Evolutionary conservation across 2,329 filamentous ascomycete genomes (phyloP), one percentile per base, ranked within the genome.

Genomic region (Aspergillus quadricinctus): DNA sequence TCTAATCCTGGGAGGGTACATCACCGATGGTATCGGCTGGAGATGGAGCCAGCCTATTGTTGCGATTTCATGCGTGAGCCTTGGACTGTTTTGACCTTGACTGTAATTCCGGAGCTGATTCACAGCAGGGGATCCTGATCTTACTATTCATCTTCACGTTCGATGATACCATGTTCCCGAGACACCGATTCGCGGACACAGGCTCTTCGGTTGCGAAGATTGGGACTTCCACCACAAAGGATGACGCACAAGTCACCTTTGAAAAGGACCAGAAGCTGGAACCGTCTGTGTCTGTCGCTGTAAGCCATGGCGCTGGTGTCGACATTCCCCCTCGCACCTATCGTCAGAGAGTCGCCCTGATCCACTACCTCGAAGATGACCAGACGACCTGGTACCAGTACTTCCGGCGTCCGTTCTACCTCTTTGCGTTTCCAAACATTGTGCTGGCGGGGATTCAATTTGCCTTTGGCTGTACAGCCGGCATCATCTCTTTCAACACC

Each of bases 401-500:
- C 57, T 75, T 76, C 59, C 69, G 66, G 4, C 68, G 74, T 4
- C 74, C 73, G 4, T 75, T 76, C 52, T 69, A 70, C 46, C 70
- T 76, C 1, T 75, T 75, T 53, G 65, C 65, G 0, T 75, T 75
- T 43, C 73, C 73, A 3, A 73, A 75, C 28, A 71, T 76, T 10
- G 68, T 76, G 29, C 64, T 76, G 6, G 66, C 71, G 4, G 72
- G 74, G 8, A 67, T 75, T 3, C 75, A 75, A 57, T 76, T 75
- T 49, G 73, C 73, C 0, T 74, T 77, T 49, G 74, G 74, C 10
- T 71, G 72, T 53, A 77, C 74, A 1, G 74, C 72, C 0, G 72
- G 72, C 3, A 73, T 75, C 40, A 70, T 77, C 8, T 71, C 70
- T 17, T 75, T 76, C 66, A 75, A 70, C 59, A 75, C 71, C 19